phyloP scores from a whole-genome alignment of 305 asterid species.

The Rubia peregrina region DNA sequence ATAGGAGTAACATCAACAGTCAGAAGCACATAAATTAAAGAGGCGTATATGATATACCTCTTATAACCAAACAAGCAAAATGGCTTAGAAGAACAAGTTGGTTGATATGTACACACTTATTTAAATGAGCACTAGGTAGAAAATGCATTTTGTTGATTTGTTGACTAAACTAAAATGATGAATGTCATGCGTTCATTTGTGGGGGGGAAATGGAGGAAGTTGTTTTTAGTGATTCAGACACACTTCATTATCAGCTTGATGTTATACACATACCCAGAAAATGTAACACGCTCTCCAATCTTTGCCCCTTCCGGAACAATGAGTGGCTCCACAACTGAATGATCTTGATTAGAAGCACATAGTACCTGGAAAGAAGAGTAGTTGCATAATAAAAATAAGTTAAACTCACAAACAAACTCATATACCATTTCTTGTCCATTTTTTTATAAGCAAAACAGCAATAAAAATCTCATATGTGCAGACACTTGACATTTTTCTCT shows the following conservation, averaged over 20 bases:
- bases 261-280: conserved; percentile 57
- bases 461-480: background rate
- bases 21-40: background rate
- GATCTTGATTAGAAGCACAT: conserved; percentile 88
- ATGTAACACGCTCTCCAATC: conserved; percentile 69
- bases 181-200: background rate
- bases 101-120: background rate
- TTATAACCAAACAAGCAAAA: background rate
- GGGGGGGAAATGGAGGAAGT: background rate
- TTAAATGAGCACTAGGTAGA: background rate
- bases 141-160: background rate
- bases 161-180: background rate
- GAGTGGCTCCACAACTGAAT: conserved; percentile 77
- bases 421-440: background rate
- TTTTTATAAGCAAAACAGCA: background rate
- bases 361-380: conserved; percentile 45
- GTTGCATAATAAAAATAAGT: conserved; percentile 4
- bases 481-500: background rate
- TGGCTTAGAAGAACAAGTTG: too few species aligned
- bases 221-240: background rate
- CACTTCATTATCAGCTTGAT: conserved; percentile 1
- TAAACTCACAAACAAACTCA: background rate
- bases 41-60: background rate
- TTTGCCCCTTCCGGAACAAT: conserved; percentile 81
- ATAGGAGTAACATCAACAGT: background rate